A percentile compares a stretch with the other conserved stretches of the same genome.
These are phyloP conservation scores for Musa schizocarpa DNA, from an alignment of 176 grass and related monocot genomes.

Conservation along the genomic window DNA sequence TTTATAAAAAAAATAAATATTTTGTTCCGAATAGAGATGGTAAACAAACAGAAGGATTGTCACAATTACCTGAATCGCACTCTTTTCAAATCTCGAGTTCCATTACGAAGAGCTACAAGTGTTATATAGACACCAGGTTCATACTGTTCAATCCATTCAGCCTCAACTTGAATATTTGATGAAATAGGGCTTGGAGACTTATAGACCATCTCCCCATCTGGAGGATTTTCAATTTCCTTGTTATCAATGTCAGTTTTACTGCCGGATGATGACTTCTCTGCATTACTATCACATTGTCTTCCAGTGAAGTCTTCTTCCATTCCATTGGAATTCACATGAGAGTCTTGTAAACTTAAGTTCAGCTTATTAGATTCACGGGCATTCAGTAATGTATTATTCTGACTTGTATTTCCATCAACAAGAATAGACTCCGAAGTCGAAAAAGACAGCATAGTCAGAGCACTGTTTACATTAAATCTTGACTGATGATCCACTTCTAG, in stretches of 20 bases:
- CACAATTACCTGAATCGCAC: conserved; percentile 79
- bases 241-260: conserved; percentile 43
- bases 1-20: too few relatives aligned
- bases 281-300: conserved; percentile 24
- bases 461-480: conserved; percentile 24
- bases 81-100: conserved; percentile 79
- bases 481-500: conserved; percentile 27
- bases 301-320: conserved; percentile 29
- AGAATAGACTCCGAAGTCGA: conserved; percentile 15
- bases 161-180: conserved; percentile 50
- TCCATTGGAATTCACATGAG: conserved; percentile 3
- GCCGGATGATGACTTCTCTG: conserved; percentile 22
- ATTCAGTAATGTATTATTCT: conserved; percentile 24
- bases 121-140: conserved; percentile 94
- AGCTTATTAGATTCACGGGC: conserved; percentile 15
- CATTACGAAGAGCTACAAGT: conserved; percentile 59
- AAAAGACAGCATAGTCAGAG: conserved; percentile 13
- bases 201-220: conserved; percentile 36
- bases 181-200: conserved; percentile 29
- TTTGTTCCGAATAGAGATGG: too few relatives aligned
- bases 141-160: conserved; percentile 92
- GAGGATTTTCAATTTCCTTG: conserved; percentile 32
- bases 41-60: too few relatives aligned
- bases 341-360: conserved; percentile 8
- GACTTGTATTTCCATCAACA: conserved; percentile 28